A percentile compares a stretch with the other conserved stretches of the same genome.
Conservation (phyloP, 805 yeast species). For the Spathaspora boniae region DNA sequence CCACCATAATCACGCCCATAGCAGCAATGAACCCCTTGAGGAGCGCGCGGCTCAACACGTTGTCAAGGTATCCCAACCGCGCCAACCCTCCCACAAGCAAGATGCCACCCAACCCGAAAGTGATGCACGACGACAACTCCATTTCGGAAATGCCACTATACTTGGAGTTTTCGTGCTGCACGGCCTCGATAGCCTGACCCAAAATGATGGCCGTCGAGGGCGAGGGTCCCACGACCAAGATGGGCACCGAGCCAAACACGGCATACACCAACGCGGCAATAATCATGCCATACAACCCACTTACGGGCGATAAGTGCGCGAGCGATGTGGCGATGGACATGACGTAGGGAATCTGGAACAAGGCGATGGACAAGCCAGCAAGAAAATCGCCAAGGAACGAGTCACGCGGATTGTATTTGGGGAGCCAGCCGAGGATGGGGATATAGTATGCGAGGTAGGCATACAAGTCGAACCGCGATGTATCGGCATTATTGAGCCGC, state of each 20-base stretch:
- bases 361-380: slow-evolving; percentile 31
- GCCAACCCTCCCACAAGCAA: slow-evolving; percentile 65
- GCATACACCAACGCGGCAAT: slow-evolving; percentile 78
- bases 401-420: slow-evolving; percentile 16
- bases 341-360: slow-evolving; percentile 40
- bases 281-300: slow-evolving; percentile 74
- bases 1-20: slow-evolving; percentile 78
- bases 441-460: slow-evolving; percentile 31
- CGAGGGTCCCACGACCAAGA: slow-evolving; percentile 89
- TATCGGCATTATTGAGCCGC: slow-evolving; percentile 8
- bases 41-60: slow-evolving; percentile 71
- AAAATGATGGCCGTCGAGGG: slow-evolving; percentile 81
- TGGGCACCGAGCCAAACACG: slow-evolving; percentile 80
- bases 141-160: slow-evolving; percentile 39
- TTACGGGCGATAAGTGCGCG: slow-evolving; percentile 78
- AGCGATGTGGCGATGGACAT: slow-evolving; percentile 77
- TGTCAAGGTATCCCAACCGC: slow-evolving; percentile 79
- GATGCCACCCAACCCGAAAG: slow-evolving; percentile 67
- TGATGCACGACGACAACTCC: slow-evolving; percentile 57
- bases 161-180: slow-evolving; percentile 29
- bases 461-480: slow-evolving; percentile 14
- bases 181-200: slow-evolving; percentile 65
- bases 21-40: slow-evolving; percentile 83
- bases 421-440: slow-evolving; percentile 31
- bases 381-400: slow-evolving; percentile 25